phyloP scores from a whole-genome alignment of 1,139 yeast species.

The Maudiozyma humilis region DNA sequence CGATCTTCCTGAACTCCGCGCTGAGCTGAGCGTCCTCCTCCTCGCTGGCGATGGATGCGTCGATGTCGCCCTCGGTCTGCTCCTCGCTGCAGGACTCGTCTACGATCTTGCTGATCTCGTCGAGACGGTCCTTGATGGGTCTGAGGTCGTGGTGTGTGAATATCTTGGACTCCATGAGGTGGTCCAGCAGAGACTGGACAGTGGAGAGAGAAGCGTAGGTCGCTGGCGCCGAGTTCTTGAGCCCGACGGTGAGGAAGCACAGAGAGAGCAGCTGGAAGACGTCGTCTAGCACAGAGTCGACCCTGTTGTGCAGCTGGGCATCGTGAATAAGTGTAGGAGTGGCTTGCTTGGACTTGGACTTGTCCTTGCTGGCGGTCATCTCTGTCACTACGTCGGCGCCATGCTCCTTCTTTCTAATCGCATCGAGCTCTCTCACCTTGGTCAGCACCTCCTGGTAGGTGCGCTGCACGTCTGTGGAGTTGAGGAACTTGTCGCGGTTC shows the following conservation, averaged over 20 bases:
- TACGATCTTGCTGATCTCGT: slow-evolving; percentile 59
- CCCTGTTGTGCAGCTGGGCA: slow-evolving; percentile 33
- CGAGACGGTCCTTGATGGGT: slow-evolving; percentile 64
- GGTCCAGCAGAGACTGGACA: slow-evolving; percentile 72
- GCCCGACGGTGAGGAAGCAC: slow-evolving; percentile 84
- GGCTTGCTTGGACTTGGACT: too few relatives aligned
- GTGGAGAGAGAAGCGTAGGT: slow-evolving; percentile 84
- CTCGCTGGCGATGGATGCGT: too few relatives aligned
- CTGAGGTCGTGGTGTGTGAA: slow-evolving; percentile 75
- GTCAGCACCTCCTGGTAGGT: slow-evolving; percentile 48
- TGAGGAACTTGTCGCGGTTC: slow-evolving; percentile 54
- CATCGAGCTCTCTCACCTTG: slow-evolving; percentile 43
- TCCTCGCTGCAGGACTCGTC: slow-evolving; percentile 37
- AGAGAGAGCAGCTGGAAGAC: slow-evolving; percentile 78
- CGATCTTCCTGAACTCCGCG: slow-evolving; percentile 11
- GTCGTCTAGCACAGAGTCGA: slow-evolving; percentile 76
- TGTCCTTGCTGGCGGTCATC: too few relatives aligned
- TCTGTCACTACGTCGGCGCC: slow-evolving; percentile 12
- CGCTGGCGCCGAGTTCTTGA: slow-evolving; percentile 85
- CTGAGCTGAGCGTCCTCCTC: slow-evolving; percentile 4
- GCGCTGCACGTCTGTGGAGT: slow-evolving; percentile 52
- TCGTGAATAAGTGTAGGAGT: slow-evolving; percentile 28
- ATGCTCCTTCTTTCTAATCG: slow-evolving; percentile 29
- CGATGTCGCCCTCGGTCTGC: slow-evolving; percentile 21
- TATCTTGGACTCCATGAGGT: slow-evolving; percentile 68